A percentile compares a stretch with the other conserved stretches of the same genome.
Conservation (phyloP, 2,329 filamentous ascomycete genomes). For the Phaeosphaeriaceae sp. region DNA sequence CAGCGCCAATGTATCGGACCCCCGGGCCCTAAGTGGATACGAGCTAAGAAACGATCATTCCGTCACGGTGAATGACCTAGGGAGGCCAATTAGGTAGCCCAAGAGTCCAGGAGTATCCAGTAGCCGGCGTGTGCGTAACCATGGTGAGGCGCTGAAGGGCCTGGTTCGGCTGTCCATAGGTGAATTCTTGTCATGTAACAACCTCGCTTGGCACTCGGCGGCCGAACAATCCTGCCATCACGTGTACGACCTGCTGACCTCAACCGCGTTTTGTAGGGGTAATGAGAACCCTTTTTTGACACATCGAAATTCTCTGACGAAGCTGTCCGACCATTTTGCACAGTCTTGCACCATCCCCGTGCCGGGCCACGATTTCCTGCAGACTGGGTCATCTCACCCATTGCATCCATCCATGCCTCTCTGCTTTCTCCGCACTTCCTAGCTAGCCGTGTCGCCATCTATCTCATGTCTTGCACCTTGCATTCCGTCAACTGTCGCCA, state of each 20-base stretch:
- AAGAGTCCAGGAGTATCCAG: slow-evolving; percentile 3
- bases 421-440: slow-evolving; percentile 20
- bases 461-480: slow-evolving; percentile 2
- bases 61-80: slow-evolving; percentile 31
- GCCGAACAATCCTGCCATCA: neutral
- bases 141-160: slow-evolving; percentile 27
- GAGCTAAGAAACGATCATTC: slow-evolving; percentile 26
- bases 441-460: slow-evolving; percentile 21
- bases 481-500: no score
- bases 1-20: slow-evolving; percentile 34
- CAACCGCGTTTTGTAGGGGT: slow-evolving; percentile 2
- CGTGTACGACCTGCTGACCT: neutral
- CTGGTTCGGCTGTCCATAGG: slow-evolving; percentile 12
- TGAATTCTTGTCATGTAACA: slow-evolving; percentile 10
- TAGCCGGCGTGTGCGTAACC: slow-evolving; percentile 28
- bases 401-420: slow-evolving; percentile 14
- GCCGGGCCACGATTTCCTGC: slow-evolving; percentile 22
- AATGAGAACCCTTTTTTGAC: slow-evolving; percentile 28
- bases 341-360: slow-evolving; percentile 30
- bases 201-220: neutral
- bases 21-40: slow-evolving; percentile 30
- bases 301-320: slow-evolving; percentile 37
- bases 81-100: slow-evolving; percentile 28
- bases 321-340: slow-evolving; percentile 26
- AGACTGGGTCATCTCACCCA: slow-evolving; percentile 13